A percentile compares a stretch with the other conserved stretches of the same genome.
phyloP scores from a whole-genome alignment of 768 basidiomycete species.

The Lentinula detonsa region DNA sequence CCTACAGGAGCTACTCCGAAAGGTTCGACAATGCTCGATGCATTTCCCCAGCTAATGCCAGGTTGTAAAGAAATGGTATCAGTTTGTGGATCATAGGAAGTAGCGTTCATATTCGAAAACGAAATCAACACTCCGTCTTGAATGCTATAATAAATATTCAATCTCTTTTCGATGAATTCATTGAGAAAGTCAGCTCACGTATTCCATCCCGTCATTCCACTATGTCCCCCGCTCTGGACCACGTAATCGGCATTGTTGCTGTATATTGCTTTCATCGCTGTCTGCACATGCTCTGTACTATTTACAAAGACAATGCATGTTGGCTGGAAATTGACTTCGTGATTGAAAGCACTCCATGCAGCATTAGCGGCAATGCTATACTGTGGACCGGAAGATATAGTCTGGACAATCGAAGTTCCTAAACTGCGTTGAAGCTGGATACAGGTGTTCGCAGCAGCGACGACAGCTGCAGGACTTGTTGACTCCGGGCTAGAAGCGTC shows the following conservation, averaged over 20 bases:
- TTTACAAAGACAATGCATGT: conserved; percentile 25
- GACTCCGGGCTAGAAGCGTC: not conserved
- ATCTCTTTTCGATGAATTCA: not conserved
- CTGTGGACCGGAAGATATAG: conserved; percentile 11
- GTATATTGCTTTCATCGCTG: conserved; percentile 32
- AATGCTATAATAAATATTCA: conserved; percentile 17
- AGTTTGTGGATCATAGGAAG: conserved; percentile 26
- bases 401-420: conserved; percentile 18
- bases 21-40: conserved; percentile 25
- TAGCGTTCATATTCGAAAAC: conserved; percentile 30
- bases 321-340: conserved; percentile 11
- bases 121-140: conserved; percentile 30
- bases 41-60: conserved; percentile 38
- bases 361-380: conserved; percentile 10
- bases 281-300: conserved; percentile 24
- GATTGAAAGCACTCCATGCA: conserved; percentile 31
- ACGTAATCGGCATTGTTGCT: conserved; percentile 27
- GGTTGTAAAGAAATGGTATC: conserved; percentile 35
- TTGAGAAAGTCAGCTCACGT: conserved; percentile 24
- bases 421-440: conserved; percentile 15
- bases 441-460: conserved; percentile 14
- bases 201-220: conserved; percentile 38
- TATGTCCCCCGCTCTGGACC: conserved; percentile 36
- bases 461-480: not conserved
- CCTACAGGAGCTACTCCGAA: conserved; percentile 38